Conservation (phyloP, 495 filamentous ascomycete genomes). For the Parathielavia appendiculata region DNA sequence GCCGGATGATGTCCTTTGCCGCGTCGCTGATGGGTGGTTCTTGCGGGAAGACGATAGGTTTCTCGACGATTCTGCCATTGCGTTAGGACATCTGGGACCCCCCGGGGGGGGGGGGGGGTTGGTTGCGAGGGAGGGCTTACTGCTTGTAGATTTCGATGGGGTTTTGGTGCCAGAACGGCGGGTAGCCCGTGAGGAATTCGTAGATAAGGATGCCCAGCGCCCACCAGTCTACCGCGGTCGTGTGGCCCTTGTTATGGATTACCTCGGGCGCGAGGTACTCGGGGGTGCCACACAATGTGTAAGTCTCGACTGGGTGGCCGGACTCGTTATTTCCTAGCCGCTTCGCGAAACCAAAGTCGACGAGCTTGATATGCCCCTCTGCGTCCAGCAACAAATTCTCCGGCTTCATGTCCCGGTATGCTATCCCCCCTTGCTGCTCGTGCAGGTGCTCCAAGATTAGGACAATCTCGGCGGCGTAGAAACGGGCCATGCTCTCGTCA, state of each 20-base stretch:
- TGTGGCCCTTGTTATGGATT: conserved; percentile 91
- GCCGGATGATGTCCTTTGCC: conserved; percentile 76
- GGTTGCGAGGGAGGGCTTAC: conserved; percentile 38
- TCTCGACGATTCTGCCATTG: conserved; percentile 67
- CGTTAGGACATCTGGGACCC: too few species aligned
- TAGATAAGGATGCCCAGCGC: conserved; percentile 93
- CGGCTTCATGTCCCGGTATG: conserved; percentile 93
- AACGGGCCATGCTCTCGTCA: conserved; percentile 75
- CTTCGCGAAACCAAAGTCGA: conserved; percentile 99
- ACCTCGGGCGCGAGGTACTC: conserved; percentile 97
- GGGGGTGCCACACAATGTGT: conserved; percentile 92
- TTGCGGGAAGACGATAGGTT: conserved; percentile 63
- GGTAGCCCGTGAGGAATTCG: conserved; percentile 92
- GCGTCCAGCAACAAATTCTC: conserved; percentile 92
- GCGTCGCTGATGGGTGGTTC: conserved; percentile 60
- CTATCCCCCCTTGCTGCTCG: conserved; percentile 73
- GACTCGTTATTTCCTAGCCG: conserved; percentile 51
- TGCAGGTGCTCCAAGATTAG: conserved; percentile 90
- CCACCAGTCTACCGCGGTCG: conserved; percentile 99
- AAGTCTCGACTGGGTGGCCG: conserved; percentile 67
- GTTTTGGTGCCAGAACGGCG: conserved; percentile 95
- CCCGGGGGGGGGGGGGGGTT: too few species aligned
- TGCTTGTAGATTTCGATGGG: conserved; percentile 96
- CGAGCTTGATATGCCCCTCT: conserved; percentile 89
- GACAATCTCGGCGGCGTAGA: conserved; percentile 95